phyloP scores from a whole-genome alignment of 192 early-diverging fungal genomes.

The Martensiomyces pterosporus region DNA sequence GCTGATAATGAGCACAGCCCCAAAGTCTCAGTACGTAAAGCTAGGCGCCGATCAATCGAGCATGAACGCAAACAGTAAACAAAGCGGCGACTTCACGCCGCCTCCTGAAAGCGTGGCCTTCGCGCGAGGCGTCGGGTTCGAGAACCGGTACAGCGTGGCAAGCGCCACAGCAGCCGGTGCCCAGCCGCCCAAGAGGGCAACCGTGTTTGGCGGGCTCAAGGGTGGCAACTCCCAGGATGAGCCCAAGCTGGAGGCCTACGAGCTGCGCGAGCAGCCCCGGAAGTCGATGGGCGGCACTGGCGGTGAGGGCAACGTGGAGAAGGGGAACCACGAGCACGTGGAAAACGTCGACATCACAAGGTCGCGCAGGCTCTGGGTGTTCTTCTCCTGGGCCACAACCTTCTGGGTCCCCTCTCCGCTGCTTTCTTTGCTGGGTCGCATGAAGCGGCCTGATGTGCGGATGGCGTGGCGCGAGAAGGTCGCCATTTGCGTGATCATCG shows the following conservation, averaged over 20 bases:
- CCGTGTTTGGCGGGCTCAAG: conserved; percentile 27
- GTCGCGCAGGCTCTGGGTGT: conserved; percentile 28
- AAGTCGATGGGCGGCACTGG: conserved; percentile 29
- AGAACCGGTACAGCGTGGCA: conserved; percentile 10
- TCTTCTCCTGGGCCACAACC: conserved; percentile 24
- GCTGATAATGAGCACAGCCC: background rate
- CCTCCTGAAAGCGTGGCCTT: conserved; percentile 15
- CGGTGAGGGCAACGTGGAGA: conserved; percentile 42
- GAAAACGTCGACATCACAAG: conserved; percentile 34
- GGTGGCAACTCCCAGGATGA: too few relatives aligned
- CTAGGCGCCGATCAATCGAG: conserved; percentile 22
- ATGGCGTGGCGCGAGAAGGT: conserved; percentile 98
- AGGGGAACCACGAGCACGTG: conserved; percentile 42
- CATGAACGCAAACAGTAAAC: conserved; percentile 12
- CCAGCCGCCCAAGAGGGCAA: conserved; percentile 4
- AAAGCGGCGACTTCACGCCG: conserved; percentile 14
- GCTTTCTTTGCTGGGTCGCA: conserved; percentile 43
- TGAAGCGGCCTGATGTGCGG: conserved; percentile 87
- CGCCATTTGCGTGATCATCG: conserved; percentile 80
- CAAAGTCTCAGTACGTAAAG: conserved; percentile 32
- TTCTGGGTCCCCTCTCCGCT: conserved; percentile 39
- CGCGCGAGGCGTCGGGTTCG: conserved; percentile 42
- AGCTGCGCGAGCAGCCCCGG: conserved; percentile 1
- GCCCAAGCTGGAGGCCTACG: conserved; percentile 2
- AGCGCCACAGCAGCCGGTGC: conserved; percentile 6